phyloP scores from a whole-genome alignment of 1,284 basidiomycete species.

The Hemileia vastatrix region DNA sequence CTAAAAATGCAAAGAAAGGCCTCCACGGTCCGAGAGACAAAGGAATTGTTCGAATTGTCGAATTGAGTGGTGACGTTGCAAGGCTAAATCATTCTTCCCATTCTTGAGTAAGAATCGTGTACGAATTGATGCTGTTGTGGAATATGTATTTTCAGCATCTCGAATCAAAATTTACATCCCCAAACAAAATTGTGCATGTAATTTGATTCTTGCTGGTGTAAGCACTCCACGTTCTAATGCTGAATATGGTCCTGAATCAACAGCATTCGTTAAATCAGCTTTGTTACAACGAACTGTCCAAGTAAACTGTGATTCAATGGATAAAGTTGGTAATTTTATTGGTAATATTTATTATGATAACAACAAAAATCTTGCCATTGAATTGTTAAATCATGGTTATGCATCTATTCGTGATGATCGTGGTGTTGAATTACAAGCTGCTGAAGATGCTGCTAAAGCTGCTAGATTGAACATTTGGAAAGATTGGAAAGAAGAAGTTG shows the following conservation, averaged over 20 bases:
- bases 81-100: slow-evolving; percentile 65
- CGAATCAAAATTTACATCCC: slow-evolving; percentile 85
- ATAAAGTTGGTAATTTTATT: slow-evolving; percentile 94
- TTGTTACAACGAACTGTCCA: slow-evolving; percentile 94
- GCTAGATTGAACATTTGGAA: slow-evolving; percentile 24
- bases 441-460: too few relatives aligned
- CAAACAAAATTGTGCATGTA: slow-evolving; percentile 82
- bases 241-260: slow-evolving; percentile 71
- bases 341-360: slow-evolving; percentile 73
- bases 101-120: slow-evolving; percentile 86
- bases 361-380: slow-evolving; percentile 70
- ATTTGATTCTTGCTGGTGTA: slow-evolving; percentile 73
- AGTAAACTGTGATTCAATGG: slow-evolving; percentile 74
- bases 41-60: too few relatives aligned
- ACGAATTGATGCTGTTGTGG: slow-evolving; percentile 71
- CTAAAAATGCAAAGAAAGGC: too few relatives aligned
- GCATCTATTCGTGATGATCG: too few relatives aligned
- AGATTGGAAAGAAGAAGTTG: slow-evolving; percentile 53
- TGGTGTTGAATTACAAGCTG: too few relatives aligned
- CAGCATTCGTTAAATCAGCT: slow-evolving; percentile 65
- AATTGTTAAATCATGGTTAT: too few relatives aligned
- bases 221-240: slow-evolving; percentile 47
- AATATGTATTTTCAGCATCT: slow-evolving; percentile 85
- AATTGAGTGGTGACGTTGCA: too few relatives aligned
- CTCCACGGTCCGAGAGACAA: too few relatives aligned